Evolutionary conservation across 169 alveolate genomes (phyloP), one percentile per base, ranked within the genome.

Genomic region (Cryptosporidium viatorum): DNA sequence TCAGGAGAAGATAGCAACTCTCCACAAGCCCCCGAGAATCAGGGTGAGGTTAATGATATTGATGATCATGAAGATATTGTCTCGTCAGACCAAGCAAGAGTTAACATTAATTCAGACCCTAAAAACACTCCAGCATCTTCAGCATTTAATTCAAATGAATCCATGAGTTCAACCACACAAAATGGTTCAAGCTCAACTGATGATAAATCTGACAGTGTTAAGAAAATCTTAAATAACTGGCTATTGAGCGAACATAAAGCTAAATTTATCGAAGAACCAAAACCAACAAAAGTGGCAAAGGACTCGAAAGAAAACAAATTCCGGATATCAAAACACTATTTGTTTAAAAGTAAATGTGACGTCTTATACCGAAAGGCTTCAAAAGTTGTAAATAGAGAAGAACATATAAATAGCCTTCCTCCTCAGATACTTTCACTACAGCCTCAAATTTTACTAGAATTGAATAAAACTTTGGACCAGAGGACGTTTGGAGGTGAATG

Each of bases 401-500:
- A 55, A 3, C 35, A 55, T 55, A 55, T n/a, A 55, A 10, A 55
- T 29, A 73, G 26, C n/a, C 59, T 73, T 3, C 84, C 84, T 23
- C 55, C 71, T 12, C 86, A 73, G 45, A 8, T 35, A n/a, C 55
- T 51, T 35, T 6, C 86, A n/a, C 23, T 52, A 18, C 69, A 35
- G 23, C 86, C 86, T 52, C 86, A 73, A 73, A 21, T 52, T 31
- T 59, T 73, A 26, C 58, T 73, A 26, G 52, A 73, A 37, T 35
- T 55, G 18, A 73, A 73, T 73, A 26, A 55, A 73, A 55, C 37
- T 37, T 51, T 51, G n/a, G 23, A 37, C 9, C 84, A 69, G n/a
- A 23, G 37, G 8, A 26, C 59, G 7, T 23, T n/a, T 31, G n/a
- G 58, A 31, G 21, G 18, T 31, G 41, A 29, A 23, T 45, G 10